These are phyloP conservation scores for Paecilomyces niveus DNA, from an alignment of 2,329 filamentous ascomycete genomes.

Conservation along the genomic window DNA sequence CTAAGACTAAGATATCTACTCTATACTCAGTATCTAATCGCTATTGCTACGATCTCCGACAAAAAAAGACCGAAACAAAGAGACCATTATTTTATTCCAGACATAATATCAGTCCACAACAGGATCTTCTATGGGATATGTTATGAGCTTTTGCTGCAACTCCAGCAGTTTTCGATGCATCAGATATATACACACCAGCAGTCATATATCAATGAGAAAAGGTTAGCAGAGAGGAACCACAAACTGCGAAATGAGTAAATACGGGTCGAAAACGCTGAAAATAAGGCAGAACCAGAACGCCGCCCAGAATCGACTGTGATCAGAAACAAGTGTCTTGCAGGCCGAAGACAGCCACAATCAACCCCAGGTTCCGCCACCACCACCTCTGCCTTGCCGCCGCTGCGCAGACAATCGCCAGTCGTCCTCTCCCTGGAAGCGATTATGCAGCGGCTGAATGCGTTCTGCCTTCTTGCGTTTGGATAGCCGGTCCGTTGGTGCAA, in stretches of 20 bases:
- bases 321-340: not conserved
- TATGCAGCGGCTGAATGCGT: conserved; percentile 90
- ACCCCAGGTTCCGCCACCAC: conserved; percentile 88
- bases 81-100: not conserved
- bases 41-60: too few species aligned
- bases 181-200: not conserved
- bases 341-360: conserved; percentile 16
- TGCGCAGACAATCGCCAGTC: conserved; percentile 93
- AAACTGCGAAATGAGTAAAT: not conserved
- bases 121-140: not conserved
- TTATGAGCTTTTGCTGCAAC: not conserved
- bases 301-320: not conserved
- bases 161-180: not conserved
- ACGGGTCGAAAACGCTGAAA: not conserved
- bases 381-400: conserved; percentile 73
- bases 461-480: conserved; percentile 91
- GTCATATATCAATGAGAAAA: not conserved
- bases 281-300: not conserved
- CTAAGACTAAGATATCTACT: too few species aligned
- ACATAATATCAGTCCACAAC: too few species aligned
- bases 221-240: not conserved
- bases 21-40: too few species aligned
- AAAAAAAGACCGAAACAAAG: not conserved
- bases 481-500: conserved; percentile 76
- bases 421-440: conserved; percentile 84